A percentile compares a stretch with the other conserved stretches of the same genome.
Evolutionary conservation across 192 early-diverging fungal genomes (phyloP).

Genomic region (Funneliformis geosporum): DNA sequence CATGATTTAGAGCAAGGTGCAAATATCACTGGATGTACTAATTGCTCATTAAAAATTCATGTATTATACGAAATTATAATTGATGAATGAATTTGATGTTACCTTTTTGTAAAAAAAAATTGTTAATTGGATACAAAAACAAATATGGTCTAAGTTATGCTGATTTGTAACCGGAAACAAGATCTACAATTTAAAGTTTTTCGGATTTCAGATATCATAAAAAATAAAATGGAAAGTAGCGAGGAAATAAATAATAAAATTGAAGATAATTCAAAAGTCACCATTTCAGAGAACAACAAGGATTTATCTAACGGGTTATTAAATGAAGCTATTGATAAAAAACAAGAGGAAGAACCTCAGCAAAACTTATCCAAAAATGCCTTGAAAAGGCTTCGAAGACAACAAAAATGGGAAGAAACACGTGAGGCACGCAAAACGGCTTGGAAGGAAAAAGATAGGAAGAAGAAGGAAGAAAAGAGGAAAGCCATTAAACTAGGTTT

Average conservation of each 20-base stretch:
- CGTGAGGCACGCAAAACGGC: conserved; percentile 8
- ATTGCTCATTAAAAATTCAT: conserved; percentile 68
- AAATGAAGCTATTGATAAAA: background rate
- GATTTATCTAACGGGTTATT: background rate
- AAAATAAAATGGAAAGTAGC: too few species aligned
- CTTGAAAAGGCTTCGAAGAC: conserved; percentile 7
- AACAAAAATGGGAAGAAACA: conserved; percentile 28
- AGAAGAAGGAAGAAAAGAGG: conserved; percentile 12
- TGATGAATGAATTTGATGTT: background rate
- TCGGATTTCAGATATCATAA: too few species aligned
- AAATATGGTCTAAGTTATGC: too few species aligned
- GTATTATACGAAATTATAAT: conserved; percentile 63
- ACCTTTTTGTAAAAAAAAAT: too few species aligned
- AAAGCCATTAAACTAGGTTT: conserved; percentile 3
- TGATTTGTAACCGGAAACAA: too few species aligned
- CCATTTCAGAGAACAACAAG: background rate
- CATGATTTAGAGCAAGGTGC: conserved; percentile 63
- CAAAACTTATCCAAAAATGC: conserved; percentile 23
- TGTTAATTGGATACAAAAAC: too few species aligned
- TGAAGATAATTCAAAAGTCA: background rate
- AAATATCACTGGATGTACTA: conserved; percentile 64
- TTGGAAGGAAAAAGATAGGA: conserved; percentile 22
- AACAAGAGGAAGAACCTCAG: background rate
- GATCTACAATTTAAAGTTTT: too few species aligned
- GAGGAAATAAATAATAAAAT: too few species aligned